These are phyloP conservation scores for Leptoxyphium fumago DNA, from an alignment of 2,329 filamentous ascomycete species.

Conservation along the genomic window DNA sequence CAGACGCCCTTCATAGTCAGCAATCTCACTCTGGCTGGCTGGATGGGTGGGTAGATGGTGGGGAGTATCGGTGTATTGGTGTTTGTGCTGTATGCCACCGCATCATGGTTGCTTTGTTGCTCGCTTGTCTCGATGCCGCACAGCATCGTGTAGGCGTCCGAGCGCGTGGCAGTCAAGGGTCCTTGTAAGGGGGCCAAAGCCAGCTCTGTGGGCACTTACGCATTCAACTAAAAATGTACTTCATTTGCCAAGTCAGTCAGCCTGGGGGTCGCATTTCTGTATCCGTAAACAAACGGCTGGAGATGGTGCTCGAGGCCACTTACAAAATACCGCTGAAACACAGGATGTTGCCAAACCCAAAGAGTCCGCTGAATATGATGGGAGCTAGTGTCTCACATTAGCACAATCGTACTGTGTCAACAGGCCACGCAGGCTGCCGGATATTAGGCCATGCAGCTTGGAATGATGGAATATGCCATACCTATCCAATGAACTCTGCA, in stretches of 20 bases:
- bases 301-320: slow-evolving; percentile 2
- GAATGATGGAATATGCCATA: slow-evolving; percentile 12
- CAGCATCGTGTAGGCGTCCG: not conserved
- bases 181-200: not conserved
- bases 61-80: too few relatives aligned
- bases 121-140: too few relatives aligned
- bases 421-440: too few relatives aligned
- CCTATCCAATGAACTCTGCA: slow-evolving; percentile 36
- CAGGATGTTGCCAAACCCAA: slow-evolving; percentile 42
- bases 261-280: slow-evolving; percentile 1
- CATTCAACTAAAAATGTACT: slow-evolving; percentile 73
- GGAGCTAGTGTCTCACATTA: slow-evolving; percentile 24
- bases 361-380: slow-evolving; percentile 34
- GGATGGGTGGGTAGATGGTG: not conserved
- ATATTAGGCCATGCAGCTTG: too few relatives aligned
- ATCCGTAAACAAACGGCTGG: too few relatives aligned
- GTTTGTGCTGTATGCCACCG: not conserved
- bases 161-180: not conserved
- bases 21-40: not conserved
- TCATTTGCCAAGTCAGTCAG: slow-evolving; percentile 5
- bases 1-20: not conserved
- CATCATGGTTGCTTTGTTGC: not conserved
- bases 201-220: slow-evolving; percentile 19
- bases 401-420: slow-evolving; percentile 1
- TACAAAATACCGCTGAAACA: slow-evolving; percentile 52